Evolutionary conservation across 169 alveolate species (phyloP).

Genomic region (Besnoitia besnoiti): DNA sequence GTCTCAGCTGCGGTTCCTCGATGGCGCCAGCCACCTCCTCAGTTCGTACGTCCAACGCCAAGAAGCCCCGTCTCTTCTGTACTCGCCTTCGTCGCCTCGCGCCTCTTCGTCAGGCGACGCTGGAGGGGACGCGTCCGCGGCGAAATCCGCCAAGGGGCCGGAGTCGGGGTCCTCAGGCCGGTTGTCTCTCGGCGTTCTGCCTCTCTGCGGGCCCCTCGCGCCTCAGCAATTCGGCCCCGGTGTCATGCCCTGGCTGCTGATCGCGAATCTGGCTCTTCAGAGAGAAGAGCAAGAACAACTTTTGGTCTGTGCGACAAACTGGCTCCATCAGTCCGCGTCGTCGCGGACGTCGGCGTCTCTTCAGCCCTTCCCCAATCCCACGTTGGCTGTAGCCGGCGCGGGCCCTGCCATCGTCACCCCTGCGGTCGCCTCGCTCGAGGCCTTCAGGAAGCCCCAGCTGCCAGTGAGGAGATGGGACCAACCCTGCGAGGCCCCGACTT

Average conservation of each 20-base stretch:
- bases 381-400: too few relatives aligned
- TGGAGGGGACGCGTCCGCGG: not conserved
- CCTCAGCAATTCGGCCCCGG: not conserved
- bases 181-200: not conserved
- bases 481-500: not conserved
- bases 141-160: not conserved
- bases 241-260: not conserved
- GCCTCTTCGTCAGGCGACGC: not conserved
- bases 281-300: not conserved
- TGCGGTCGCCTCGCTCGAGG: not conserved
- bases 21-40: not conserved
- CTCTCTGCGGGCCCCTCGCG: not conserved
- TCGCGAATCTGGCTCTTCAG: not conserved
- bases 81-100: not conserved
- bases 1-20: not conserved
- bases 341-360: not conserved
- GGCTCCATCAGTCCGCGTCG: not conserved
- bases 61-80: not conserved
- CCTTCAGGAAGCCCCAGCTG: constrained; percentile 9
- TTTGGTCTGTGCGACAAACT: not conserved
- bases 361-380: not conserved
- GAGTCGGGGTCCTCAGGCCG: not conserved
- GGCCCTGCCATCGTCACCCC: constrained; percentile 18
- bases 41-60: not conserved
- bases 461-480: not conserved